Percentiles rank a stretch among this genome's conserved stretches.
Conservation (phyloP, 768 basidiomycete species). For the Leccinum ochraceum region DNA sequence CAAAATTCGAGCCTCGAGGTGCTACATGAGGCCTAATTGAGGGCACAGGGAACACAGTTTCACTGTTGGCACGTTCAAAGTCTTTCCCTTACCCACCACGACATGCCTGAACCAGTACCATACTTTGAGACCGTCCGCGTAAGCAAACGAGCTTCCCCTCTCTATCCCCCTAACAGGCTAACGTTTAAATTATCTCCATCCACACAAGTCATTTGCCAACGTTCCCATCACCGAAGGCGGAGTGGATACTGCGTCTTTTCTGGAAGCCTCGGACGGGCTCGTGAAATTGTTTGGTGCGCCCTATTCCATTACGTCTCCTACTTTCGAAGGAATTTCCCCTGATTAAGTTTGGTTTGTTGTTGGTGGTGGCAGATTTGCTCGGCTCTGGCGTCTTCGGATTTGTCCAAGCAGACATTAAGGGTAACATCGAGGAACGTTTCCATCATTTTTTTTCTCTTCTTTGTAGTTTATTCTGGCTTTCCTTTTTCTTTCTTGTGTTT, state of each 20-base stretch:
- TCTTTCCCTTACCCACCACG: constrained; percentile 12
- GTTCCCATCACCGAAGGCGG: constrained; percentile 76
- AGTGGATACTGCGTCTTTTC: constrained; percentile 77
- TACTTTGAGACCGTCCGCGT: constrained; percentile 74
- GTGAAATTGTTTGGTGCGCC: constrained; percentile 66
- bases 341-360: constrained; percentile 2
- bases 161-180: neutral
- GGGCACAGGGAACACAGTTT: constrained; percentile 13
- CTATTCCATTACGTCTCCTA: constrained; percentile 22
- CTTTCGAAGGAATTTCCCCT: constrained; percentile 11
- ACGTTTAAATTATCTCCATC: neutral
- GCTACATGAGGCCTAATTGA: constrained; percentile 19
- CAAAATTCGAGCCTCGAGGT: constrained; percentile 28
- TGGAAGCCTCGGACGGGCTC: constrained; percentile 88
- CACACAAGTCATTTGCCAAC: constrained; percentile 77
- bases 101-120: constrained; percentile 39
- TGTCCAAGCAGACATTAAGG: constrained; percentile 68
- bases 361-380: constrained; percentile 52
- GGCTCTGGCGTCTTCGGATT: constrained; percentile 72
- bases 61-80: constrained; percentile 5
- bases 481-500: neutral
- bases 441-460: neutral
- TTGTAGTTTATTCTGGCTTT: neutral
- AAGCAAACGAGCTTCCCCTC: constrained; percentile 15
- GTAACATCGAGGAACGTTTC: constrained; percentile 59